These are phyloP conservation scores for Gossypium arboreum DNA, from an alignment of 345 rosid genomes.

Conservation along the genomic window DNA sequence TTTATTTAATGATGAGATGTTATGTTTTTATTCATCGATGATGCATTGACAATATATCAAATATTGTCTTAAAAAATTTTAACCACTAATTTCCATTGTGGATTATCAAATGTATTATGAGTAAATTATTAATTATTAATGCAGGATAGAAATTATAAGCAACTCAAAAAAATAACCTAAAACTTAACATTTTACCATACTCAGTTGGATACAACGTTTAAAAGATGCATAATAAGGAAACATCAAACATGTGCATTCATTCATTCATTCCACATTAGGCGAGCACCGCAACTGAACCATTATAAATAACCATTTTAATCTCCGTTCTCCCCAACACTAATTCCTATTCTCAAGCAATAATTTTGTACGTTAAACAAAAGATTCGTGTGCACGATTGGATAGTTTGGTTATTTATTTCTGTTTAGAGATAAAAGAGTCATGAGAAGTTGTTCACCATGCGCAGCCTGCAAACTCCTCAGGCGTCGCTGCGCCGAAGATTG, in stretches of 20 bases:
- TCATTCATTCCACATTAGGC: slow-evolving; percentile 25
- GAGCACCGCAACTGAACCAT: slow-evolving; percentile 14
- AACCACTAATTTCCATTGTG: no score
- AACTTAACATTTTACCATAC: neutral
- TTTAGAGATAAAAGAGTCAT: slow-evolving; percentile 9
- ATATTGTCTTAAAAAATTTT: no score
- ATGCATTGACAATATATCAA: no score
- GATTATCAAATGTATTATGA: no score
- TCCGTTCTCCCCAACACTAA: slow-evolving; percentile 25
- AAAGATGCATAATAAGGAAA: neutral
- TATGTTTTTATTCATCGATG: no score
- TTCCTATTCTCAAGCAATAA: neutral
- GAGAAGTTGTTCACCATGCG: slow-evolving; percentile 76
- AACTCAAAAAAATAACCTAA: no score
- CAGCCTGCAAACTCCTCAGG: slow-evolving; percentile 71
- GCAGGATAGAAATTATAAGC: no score
- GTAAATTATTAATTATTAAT: no score
- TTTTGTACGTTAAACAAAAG: neutral
- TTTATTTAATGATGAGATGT: no score
- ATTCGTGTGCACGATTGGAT: neutral
- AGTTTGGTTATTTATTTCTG: neutral
- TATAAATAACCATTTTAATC: slow-evolving; percentile 42
- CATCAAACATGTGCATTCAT: slow-evolving; percentile 24
- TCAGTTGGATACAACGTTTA: neutral
- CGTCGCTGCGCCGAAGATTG: slow-evolving; percentile 78